phyloP scores from a whole-genome alignment of 176 grass and related monocot genomes.

The Triticum urartu region DNA sequence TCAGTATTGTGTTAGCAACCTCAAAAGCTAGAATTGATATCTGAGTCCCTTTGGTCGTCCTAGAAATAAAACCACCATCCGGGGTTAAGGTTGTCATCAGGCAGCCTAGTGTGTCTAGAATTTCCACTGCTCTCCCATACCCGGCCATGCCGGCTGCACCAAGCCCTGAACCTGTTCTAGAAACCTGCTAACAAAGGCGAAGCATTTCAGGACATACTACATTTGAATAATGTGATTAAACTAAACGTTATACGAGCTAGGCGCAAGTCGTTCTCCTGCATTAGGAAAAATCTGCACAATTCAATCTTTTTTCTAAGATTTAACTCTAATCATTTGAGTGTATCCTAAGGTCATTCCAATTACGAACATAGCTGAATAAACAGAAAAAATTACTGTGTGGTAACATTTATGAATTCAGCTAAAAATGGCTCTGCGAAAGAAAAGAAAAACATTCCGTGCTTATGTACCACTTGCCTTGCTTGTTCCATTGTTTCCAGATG shows the following conservation, averaged over 20 bases:
- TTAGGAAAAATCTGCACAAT: neutral
- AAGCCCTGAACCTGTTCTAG: slow-evolving; percentile 44
- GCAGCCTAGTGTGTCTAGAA: slow-evolving; percentile 79
- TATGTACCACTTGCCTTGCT: slow-evolving; percentile 34
- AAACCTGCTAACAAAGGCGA: slow-evolving; percentile 25
- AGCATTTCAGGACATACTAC: slow-evolving; percentile 11
- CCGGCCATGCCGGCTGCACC: slow-evolving; percentile 66
- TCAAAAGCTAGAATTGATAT: slow-evolving; percentile 94
- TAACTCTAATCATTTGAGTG: slow-evolving; percentile 8
- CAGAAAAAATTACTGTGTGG: neutral
- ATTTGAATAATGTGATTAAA: neutral
- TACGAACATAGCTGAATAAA: neutral
- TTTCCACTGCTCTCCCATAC: slow-evolving; percentile 83
- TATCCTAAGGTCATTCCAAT: neutral
- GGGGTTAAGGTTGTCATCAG: slow-evolving; percentile 67
- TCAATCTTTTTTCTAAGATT: neutral
- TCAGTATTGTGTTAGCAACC: slow-evolving; percentile 92
- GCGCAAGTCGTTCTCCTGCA: neutral
- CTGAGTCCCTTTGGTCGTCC: slow-evolving; percentile 59
- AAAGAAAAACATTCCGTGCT: neutral
- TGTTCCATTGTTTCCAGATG: slow-evolving; percentile 15
- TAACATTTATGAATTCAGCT: neutral
- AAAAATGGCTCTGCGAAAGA: neutral
- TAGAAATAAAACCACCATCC: slow-evolving; percentile 59
- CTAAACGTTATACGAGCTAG: neutral